Percentiles rank a stretch among this genome's conserved stretches.
Evolutionary conservation across 1,139 yeast species (phyloP).

Genomic region (Candida sp.): DNA sequence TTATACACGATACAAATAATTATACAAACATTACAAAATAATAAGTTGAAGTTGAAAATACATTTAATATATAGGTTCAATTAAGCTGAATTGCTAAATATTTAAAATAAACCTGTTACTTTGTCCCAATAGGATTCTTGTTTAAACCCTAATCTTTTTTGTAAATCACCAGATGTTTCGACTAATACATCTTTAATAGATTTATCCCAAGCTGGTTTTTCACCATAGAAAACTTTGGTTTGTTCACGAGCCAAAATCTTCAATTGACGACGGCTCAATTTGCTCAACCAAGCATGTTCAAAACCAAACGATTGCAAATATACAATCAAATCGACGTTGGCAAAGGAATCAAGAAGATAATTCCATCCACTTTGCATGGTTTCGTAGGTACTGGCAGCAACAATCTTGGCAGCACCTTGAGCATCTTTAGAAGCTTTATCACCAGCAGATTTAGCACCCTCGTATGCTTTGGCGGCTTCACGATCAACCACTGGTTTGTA

Average conservation of each 20-base stretch:
- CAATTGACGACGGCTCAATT: conserved; percentile 43
- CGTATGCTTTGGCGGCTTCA: conserved; percentile 6
- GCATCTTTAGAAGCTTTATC: conserved; percentile 29
- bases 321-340: conserved; percentile 49
- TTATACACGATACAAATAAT: too few relatives aligned
- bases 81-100: not conserved
- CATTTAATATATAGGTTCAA: not conserved
- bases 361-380: conserved; percentile 10
- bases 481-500: conserved; percentile 3
- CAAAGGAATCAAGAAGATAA: conserved; percentile 34
- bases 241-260: conserved; percentile 45
- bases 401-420: not conserved
- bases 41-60: not conserved
- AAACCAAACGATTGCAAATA: conserved; percentile 54
- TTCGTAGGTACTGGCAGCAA: not conserved
- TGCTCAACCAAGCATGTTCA: conserved; percentile 25
- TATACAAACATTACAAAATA: conserved; percentile 1
- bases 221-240: conserved; percentile 23
- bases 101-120: conserved; percentile 4
- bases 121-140: conserved; percentile 10
- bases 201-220: conserved; percentile 18
- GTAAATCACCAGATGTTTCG: conserved; percentile 15
- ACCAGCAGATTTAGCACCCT: conserved; percentile 18
- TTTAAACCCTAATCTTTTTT: conserved; percentile 15
- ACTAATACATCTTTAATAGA: conserved; percentile 18